Evolutionary conservation across 2,329 filamentous ascomycete species (phyloP).

Genomic region (Myrmaecium sp.): DNA sequence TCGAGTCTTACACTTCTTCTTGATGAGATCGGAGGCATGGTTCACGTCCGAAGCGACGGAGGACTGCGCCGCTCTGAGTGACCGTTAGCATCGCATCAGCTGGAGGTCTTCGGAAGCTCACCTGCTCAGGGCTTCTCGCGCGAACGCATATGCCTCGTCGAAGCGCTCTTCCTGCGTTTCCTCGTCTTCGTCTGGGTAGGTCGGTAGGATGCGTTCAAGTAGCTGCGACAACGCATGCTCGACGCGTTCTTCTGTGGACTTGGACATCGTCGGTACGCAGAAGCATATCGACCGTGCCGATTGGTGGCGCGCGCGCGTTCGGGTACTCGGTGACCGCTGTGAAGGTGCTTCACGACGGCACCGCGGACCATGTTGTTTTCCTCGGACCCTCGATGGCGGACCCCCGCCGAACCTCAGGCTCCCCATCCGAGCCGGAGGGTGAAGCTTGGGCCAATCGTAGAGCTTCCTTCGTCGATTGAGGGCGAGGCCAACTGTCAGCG

Average conservation of each 20-base stretch:
- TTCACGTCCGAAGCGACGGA: conserved; percentile 57
- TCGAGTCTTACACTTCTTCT: conserved; percentile 52
- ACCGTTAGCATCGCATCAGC: conserved; percentile 23
- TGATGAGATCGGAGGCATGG: conserved; percentile 85
- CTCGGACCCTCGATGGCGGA: no score
- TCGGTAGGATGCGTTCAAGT: conserved; percentile 56
- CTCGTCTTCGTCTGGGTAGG: conserved; percentile 47
- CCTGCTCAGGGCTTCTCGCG: conserved; percentile 28
- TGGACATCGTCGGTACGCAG: no score
- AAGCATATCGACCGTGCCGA: no score
- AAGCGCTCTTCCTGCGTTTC: conserved; percentile 52
- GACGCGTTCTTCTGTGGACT: conserved; percentile 39
- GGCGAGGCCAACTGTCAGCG: no score
- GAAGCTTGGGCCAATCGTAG: no score
- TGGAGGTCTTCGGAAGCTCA: conserved; percentile 15
- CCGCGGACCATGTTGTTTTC: no score
- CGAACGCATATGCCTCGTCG: conserved; percentile 40
- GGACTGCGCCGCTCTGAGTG: conserved; percentile 25
- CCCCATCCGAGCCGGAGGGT: no score
- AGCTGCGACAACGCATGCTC: conserved; percentile 65
- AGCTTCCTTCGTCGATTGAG: no score
- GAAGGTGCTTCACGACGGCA: no score
- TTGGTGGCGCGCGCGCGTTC: no score
- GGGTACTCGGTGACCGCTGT: no score
- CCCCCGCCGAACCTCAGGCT: no score